Evolutionary conservation across 257 asterid species (phyloP).

Genomic region (Jasminum sambac): DNA sequence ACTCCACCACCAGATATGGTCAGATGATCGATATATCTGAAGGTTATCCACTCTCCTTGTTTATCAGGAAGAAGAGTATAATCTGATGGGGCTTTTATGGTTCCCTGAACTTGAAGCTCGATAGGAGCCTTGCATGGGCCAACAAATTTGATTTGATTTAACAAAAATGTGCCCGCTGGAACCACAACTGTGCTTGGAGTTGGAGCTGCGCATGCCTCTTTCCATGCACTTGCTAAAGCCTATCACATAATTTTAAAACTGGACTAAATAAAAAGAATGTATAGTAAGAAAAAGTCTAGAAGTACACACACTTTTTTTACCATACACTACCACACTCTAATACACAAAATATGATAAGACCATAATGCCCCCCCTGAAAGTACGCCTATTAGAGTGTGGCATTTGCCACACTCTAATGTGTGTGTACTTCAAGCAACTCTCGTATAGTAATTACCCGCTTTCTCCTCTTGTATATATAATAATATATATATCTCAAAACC

Average conservation of each 20-base stretch:
- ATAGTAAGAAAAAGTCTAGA: too few relatives aligned
- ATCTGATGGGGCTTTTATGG: conserved; percentile 28
- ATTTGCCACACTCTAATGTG: too few relatives aligned
- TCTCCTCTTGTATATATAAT: too few relatives aligned
- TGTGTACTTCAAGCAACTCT: too few relatives aligned
- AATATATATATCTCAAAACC: too few relatives aligned
- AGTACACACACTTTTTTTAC: too few relatives aligned
- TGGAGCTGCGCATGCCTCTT: conserved; percentile 25
- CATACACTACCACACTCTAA: too few relatives aligned
- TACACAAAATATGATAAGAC: too few relatives aligned
- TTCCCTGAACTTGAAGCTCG: conserved; percentile 21
- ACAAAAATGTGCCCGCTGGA: conserved; percentile 24
- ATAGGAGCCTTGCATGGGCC: conserved; percentile 38
- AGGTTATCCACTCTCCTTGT: conserved; percentile 24
- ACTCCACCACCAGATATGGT: conserved; percentile 32
- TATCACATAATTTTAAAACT: conserved; percentile 3
- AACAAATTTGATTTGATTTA: conserved; percentile 14
- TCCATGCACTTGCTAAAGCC: conserved; percentile 34
- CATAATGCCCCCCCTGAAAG: too few relatives aligned
- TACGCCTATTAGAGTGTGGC: too few relatives aligned
- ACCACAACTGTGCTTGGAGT: conserved; percentile 21
- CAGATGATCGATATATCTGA: conserved; percentile 16
- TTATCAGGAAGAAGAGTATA: not conserved
- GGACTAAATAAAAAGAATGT: too few relatives aligned
- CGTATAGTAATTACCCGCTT: too few relatives aligned